Evolutionary conservation across 1,284 basidiomycete genomes (phyloP).

Genomic region (Ustilago esculenta): DNA sequence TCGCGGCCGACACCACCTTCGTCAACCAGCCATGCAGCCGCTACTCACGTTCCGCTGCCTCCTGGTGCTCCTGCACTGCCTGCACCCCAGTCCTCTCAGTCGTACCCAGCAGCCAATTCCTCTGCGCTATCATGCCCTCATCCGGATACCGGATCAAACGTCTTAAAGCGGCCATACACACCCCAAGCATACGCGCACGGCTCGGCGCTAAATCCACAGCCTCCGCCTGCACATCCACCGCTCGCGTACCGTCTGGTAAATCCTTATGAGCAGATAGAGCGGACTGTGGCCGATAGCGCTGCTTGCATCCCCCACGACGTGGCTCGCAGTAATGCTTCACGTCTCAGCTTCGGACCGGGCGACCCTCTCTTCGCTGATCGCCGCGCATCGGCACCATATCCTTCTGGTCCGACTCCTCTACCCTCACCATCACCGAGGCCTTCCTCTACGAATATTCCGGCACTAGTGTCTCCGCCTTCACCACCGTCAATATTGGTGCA

Average conservation of each 20-base stretch:
- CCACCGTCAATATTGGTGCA: background rate
- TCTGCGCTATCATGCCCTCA: background rate
- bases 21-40: background rate
- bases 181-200: background rate
- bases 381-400: background rate
- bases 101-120: background rate
- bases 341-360: conserved; percentile 23
- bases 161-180: background rate
- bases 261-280: conserved; percentile 21
- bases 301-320: background rate
- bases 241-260: conserved; percentile 16
- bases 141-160: too few relatives aligned
- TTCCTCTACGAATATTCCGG: background rate
- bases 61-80: conserved; percentile 20
- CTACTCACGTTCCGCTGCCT: conserved; percentile 11
- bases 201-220: too few relatives aligned
- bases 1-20: conserved; percentile 1
- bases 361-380: conserved; percentile 25
- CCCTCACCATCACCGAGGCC: conserved; percentile 2
- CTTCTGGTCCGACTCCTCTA: background rate
- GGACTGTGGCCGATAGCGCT: background rate
- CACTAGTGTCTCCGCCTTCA: too few relatives aligned
- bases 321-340: background rate
- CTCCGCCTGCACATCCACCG: background rate
- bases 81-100: conserved; percentile 3